Conservation (phyloP, 169 alveolate species). For the Eimeria praecox region DNA sequence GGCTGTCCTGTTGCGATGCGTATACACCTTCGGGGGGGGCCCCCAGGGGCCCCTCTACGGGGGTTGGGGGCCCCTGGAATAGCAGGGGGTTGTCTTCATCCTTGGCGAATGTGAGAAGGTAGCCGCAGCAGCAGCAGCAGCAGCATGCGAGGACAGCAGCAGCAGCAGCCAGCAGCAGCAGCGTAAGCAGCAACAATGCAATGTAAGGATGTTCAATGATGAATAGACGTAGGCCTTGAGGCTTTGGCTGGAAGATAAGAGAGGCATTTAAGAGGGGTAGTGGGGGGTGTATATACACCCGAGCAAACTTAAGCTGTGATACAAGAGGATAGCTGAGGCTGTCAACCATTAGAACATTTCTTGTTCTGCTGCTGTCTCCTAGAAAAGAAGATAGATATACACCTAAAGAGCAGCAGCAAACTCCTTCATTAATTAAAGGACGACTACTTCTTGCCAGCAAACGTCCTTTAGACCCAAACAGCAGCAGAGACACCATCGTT, state of each 20-base stretch:
- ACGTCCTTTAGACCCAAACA: neutral
- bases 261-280: neutral
- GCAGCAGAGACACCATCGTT: slow-evolving; percentile 48
- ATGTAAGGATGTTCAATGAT: slow-evolving; percentile 10
- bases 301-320: slow-evolving; percentile 19
- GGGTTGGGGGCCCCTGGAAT: slow-evolving; percentile 6
- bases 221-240: slow-evolving; percentile 41
- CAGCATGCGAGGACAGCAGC: neutral
- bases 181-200: slow-evolving; percentile 34
- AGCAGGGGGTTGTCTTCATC: neutral
- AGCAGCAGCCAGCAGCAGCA: slow-evolving; percentile 34
- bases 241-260: slow-evolving; percentile 38
- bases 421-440: neutral
- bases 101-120: slow-evolving; percentile 1
- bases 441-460: slow-evolving; percentile 50
- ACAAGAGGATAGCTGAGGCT: neutral
- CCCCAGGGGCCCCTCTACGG: neutral
- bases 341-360: neutral
- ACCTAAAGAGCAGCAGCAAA: neutral
- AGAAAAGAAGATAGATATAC: neutral
- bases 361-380: neutral
- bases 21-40: slow-evolving; percentile 2
- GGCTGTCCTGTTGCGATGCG: too few relatives aligned
- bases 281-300: slow-evolving; percentile 68
- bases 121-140: slow-evolving; percentile 41